Evolutionary conservation across 768 basidiomycete species (phyloP), one percentile per base, ranked within the genome.

Genomic region (Amanita molliuscula): DNA sequence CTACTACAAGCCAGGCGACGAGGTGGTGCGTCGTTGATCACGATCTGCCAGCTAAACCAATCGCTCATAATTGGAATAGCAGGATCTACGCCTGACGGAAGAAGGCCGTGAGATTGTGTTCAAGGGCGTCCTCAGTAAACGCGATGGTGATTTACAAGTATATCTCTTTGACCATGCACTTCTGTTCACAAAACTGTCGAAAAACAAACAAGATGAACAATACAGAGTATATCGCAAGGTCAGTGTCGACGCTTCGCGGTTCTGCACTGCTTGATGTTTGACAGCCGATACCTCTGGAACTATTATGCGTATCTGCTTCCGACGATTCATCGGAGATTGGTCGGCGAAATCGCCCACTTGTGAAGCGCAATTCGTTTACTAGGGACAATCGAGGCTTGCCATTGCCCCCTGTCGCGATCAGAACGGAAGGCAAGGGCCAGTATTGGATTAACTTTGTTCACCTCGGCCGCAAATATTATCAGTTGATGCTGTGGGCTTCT

Each of bases 91-190:
- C 26, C 66, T 99, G 48, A 76, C 76, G 47, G 93, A 97, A 57
- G 88, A 95, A 59, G 83, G 81, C 5, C 81, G 96, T 11, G 86
- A 98, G 69, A 76, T 98, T 59, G 77, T 98, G 23, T 88, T 87
- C 68, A 97, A 93, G 66, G 93, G 93, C 18, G 67, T 80, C 23
- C 70, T 98, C 56, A 96, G 89, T 62, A 89, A 92, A 61, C 81
- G 93, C 6, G 91, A 82, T 58, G 92, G 91, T 13, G 95, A 98
- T 62, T 72, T 97, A 44, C 79, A 89, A 58, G 88, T 95, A 5
- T 97, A 95, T 71, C 67, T 99, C 59, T 96, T 99, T 61, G 96
- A 99, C 63, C 96, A 99, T 65, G 93, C 93, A 1, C 69, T 99
- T 37, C 70, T 99, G 28, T 90, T 98, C 78, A 93, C 88, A 55